phyloP scores from a whole-genome alignment of 371 early-diverging fungal species.

The Rhizopus delemar region DNA sequence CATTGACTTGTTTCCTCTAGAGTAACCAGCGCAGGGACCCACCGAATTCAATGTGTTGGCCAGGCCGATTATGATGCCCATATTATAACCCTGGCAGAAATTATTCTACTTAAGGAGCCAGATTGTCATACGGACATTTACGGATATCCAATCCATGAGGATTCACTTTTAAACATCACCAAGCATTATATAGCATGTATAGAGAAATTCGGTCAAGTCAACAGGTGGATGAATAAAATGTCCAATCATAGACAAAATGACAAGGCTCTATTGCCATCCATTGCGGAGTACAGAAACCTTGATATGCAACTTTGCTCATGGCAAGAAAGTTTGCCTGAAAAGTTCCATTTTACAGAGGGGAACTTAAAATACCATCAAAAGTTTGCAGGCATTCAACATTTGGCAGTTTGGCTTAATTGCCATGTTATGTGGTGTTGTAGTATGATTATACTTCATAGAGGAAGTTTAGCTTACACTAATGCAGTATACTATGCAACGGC shows the following conservation, averaged over 20 bases:
- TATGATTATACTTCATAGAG: slow-evolving; percentile 45
- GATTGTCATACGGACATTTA: slow-evolving; percentile 25
- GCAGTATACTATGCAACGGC: too few species aligned
- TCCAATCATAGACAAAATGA: slow-evolving; percentile 31
- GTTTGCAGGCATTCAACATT: slow-evolving; percentile 32
- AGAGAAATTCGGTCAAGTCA: slow-evolving; percentile 52
- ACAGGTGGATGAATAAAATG: slow-evolving; percentile 50
- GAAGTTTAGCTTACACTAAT: slow-evolving; percentile 44
- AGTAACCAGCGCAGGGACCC: slow-evolving; percentile 52
- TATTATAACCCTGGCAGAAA: slow-evolving; percentile 50
- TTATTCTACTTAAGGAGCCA: slow-evolving; percentile 43
- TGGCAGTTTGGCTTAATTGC: slow-evolving; percentile 35
- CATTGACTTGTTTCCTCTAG: slow-evolving; percentile 11
- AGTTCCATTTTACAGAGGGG: slow-evolving; percentile 30
- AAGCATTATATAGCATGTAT: slow-evolving; percentile 33
- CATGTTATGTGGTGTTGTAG: slow-evolving; percentile 44
- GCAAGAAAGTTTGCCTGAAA: slow-evolving; percentile 36
- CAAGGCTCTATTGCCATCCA: slow-evolving; percentile 52
- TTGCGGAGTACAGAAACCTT: slow-evolving; percentile 50
- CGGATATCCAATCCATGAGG: slow-evolving; percentile 27
- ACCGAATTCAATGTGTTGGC: slow-evolving; percentile 57
- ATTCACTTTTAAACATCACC: slow-evolving; percentile 38
- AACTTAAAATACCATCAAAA: slow-evolving; percentile 34
- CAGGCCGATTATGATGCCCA: slow-evolving; percentile 55
- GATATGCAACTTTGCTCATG: slow-evolving; percentile 48